Evolutionary conservation across 805 yeast species (phyloP), one percentile per base, ranked within the genome.

Genomic region (Starmerella khaoyaiensis): DNA sequence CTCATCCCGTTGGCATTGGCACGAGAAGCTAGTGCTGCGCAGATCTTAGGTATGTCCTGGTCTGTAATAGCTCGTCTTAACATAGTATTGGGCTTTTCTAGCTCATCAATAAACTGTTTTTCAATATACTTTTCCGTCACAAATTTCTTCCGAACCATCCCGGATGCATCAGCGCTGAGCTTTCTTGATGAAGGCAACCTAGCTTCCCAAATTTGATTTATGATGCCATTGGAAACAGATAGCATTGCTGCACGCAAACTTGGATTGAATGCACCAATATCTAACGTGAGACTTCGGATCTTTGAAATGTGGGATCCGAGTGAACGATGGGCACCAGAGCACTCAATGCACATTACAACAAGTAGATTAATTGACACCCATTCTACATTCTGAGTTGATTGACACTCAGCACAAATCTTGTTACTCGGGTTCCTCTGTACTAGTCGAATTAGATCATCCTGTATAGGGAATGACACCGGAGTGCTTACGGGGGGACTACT

Each of bases 291-390:
- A 1, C 94, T 81, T 45, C 81, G 66, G 4, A 86, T 72, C 53
- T 79, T 82, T 5, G 90, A 71, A 4, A 83, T 67, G 46, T 79
- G 84, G 0, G 93, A 67, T 0, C 96, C 95, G 53, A 87, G 57
- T 16, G 82, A 75, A 38, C 95, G 64, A 56, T 86, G 96, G n/a
- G 76, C 74, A 0, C 93, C 84, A 0, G 94, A 75, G 51, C 97
- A 86, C 35, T 76, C 74, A 31, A 82, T 76, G 57, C 97, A 86
- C 19, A 87, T 63, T 3, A 77, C 71, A 21, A 74, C 73, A 37
- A 83, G 58, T 28, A 77, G 57, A 50, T 79, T 84, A 41, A 82
- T 64, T 0, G 94, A 80, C 3, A 87, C 69, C 95, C 95, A 86
- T 47, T 84, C 94, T 12, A 80, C 93, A 10, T 37, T 39, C 12